Base-by-base conservation (phyloP, 192 early-diverging fungal species). In the Funneliformis geosporum region DNA sequence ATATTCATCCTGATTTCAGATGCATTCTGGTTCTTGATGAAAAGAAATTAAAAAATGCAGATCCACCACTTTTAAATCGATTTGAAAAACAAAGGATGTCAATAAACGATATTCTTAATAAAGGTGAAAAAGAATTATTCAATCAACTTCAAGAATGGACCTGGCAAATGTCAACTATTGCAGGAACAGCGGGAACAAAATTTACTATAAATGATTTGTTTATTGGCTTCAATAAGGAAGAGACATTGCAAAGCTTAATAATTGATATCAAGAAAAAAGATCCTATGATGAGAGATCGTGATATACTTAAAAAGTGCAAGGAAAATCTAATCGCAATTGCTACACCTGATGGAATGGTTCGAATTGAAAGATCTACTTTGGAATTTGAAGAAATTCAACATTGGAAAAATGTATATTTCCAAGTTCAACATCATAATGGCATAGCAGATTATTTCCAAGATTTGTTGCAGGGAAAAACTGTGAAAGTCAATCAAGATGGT, bases 201-300 rank as follows among this genome's bases (percentile, higher is more conserved):
- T 55, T 67, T 39, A 47, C 40, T 28, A 9, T 12, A 50, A 42
- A 21, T 6, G 61, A 42, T 43, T 27, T 80, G 25, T 80, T 80
- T 60, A 73, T 80, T 16, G 79, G 79, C 10, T 80, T 60, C 47
- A 55, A 80, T 66, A 16, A n/a, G 18, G 70, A 80, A 28, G 69
- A 73, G 60, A 80, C 79, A 2, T 8, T 80, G 23, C 66, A 71
- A 44, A 80, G 79, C 61, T 62, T 80, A 12, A 71, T 80, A 12
- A 73, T 80, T 33, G 40, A 80, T 42, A n/a, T 33, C 10, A 72
- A 62, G 46, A 72, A 68, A 33, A 33, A 33, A 33, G 33, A 33
- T 2, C 33, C 33, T 2, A 33, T 2, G 33, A 33, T 33, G 33
- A 33, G 33, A 64, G 33, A 33, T 2, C 33, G 33, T 33, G 33